Percentiles rank a stretch among this genome's conserved stretches.
Conservation (phyloP, 2,329 filamentous ascomycete species). For the Arthrobotrys megalospora region DNA sequence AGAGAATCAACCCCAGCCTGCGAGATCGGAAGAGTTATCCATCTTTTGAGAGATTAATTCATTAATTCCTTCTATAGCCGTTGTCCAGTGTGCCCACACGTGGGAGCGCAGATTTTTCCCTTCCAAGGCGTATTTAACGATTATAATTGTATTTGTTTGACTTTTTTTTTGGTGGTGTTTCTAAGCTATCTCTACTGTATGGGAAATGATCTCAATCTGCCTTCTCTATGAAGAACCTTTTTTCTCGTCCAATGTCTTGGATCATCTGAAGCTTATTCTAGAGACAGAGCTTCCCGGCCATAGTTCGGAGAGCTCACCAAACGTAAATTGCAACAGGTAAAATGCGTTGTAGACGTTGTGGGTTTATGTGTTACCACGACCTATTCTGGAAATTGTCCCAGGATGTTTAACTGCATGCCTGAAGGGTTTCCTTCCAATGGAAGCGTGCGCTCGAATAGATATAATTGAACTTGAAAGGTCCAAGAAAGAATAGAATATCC, state of each 20-base stretch:
- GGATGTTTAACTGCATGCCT: constrained; percentile 7
- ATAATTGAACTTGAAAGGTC: background rate
- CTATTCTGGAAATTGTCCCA: constrained; percentile 12
- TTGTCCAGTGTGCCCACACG: background rate
- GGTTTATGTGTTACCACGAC: constrained; percentile 7
- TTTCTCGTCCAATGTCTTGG: constrained; percentile 23
- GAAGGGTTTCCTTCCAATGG: background rate
- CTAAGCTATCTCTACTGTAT: background rate
- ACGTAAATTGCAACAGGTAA: constrained; percentile 12
- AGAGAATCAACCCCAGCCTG: constrained; percentile 6
- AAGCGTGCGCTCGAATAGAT: background rate
- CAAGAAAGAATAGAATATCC: background rate
- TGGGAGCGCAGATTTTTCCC: constrained; percentile 16
- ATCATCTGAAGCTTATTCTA: constrained; percentile 3
- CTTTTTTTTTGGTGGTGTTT: constrained; percentile 6
- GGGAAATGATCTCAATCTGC: constrained; percentile 20
- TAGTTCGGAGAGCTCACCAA: background rate
- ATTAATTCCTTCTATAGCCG: background rate
- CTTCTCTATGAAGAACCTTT: constrained; percentile 19
- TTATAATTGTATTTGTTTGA: background rate
- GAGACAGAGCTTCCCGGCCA: constrained; percentile 2
- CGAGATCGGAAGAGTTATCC: constrained; percentile 5
- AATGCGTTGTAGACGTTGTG: constrained; percentile 23
- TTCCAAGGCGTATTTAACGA: constrained; percentile 1
- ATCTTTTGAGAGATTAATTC: background rate